A percentile compares a stretch with the other conserved stretches of the same genome.
These are phyloP conservation scores for Chaetoceros tenuissimus DNA, from an alignment of 108 stramenopile genomes.

Conservation along the genomic window DNA sequence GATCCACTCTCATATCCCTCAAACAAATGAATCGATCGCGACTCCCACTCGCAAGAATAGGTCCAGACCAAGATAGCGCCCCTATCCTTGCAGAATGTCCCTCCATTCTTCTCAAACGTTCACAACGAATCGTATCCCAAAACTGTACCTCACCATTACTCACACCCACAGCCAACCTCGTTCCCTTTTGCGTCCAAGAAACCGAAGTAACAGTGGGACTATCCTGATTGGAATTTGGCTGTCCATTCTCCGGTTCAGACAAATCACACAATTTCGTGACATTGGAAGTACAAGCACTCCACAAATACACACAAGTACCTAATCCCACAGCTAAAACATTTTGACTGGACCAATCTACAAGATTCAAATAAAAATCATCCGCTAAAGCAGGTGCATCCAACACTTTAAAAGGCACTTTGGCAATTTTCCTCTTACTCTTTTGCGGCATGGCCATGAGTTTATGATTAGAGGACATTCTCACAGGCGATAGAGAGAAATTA, in stretches of 20 bases:
- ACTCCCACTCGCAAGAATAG: constrained; percentile 85
- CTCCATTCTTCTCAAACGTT: constrained; percentile 67
- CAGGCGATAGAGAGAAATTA: constrained; percentile 64
- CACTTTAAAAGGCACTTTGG: constrained; percentile 96
- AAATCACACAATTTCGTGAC: constrained; percentile 89
- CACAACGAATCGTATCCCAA: constrained; percentile 86
- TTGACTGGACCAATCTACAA: constrained; percentile 93
- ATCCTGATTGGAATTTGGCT: neutral
- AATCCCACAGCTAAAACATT: constrained; percentile 99
- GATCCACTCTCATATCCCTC: constrained; percentile 80
- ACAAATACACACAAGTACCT: constrained; percentile 86
- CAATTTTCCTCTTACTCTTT: constrained; percentile 66
- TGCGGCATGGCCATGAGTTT: constrained; percentile 52
- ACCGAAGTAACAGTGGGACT: constrained; percentile 75
- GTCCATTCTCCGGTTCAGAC: constrained; percentile 39
- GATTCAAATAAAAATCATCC: constrained; percentile 98
- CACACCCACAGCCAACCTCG: constrained; percentile 88
- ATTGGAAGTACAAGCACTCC: constrained; percentile 88
- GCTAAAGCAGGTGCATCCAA: constrained; percentile 95
- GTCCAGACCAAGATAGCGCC: constrained; percentile 82
- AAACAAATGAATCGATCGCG: constrained; percentile 87
- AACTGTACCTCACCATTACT: constrained; percentile 87
- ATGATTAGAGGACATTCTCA: constrained; percentile 49
- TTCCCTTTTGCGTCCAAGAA: constrained; percentile 88
- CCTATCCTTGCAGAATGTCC: constrained; percentile 92